Percentiles rank a stretch among this genome's conserved stretches.
Conservation (phyloP, 2,329 filamentous ascomycete genomes). For the Myriosclerotinia curreyana region DNA sequence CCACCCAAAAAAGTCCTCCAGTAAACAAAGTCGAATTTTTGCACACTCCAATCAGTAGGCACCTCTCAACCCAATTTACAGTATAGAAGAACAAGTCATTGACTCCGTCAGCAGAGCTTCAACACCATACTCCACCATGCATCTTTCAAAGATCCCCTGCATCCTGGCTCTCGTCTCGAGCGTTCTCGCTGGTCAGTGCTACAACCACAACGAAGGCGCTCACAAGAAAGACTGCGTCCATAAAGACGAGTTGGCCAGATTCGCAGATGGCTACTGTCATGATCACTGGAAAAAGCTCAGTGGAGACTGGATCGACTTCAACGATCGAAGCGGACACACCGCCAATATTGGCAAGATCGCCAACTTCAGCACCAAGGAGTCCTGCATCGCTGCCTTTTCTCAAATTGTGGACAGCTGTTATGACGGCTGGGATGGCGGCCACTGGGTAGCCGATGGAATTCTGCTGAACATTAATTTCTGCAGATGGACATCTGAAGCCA, state of each 20-base stretch:
- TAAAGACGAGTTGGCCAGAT: neutral
- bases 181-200: neutral
- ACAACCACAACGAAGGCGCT: neutral
- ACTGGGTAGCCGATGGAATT: neutral
- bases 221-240: neutral
- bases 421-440: neutral
- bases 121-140: neutral
- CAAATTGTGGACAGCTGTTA: neutral
- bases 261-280: neutral
- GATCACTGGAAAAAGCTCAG: neutral
- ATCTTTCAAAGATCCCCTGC: neutral
- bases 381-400: neutral
- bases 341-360: neutral
- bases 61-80: neutral
- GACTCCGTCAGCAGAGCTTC: neutral
- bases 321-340: neutral
- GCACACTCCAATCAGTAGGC: neutral
- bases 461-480: neutral
- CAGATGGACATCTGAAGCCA: neutral
- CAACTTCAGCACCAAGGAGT: neutral
- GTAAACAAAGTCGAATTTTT: neutral
- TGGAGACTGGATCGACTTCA: neutral
- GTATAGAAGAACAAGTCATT: neutral
- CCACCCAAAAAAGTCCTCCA: neutral
- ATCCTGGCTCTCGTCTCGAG: neutral